Percentiles rank a stretch among this genome's conserved stretches.
Evolutionary conservation across 2,329 filamentous ascomycete genomes (phyloP).

Genomic region (Ramularia endophylla): DNA sequence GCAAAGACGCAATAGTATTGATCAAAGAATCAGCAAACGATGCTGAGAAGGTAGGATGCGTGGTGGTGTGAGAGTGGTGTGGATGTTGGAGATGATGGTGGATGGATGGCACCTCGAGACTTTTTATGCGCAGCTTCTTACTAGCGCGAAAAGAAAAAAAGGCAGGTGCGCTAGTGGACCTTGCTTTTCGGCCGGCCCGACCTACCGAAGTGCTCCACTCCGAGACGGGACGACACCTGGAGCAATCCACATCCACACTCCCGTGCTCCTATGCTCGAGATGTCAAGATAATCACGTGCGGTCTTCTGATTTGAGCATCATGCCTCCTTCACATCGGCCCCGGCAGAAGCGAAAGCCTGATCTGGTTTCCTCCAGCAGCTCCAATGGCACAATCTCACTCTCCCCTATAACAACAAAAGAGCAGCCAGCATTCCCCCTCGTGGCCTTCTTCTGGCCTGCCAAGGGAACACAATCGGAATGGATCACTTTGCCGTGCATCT

Average conservation of each 20-base stretch:
- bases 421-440: constrained; percentile 76
- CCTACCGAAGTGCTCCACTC: no score
- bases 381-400: constrained; percentile 40
- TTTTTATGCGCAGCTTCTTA: neutral
- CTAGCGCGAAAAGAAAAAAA: constrained; percentile 3
- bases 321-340: constrained; percentile 28
- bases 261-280: no score
- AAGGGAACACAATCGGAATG: constrained; percentile 75
- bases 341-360: constrained; percentile 40
- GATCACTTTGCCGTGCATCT: constrained; percentile 78
- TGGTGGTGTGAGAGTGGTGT: constrained; percentile 1
- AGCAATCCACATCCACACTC: no score
- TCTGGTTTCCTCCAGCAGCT: constrained; percentile 30
- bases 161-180: no score
- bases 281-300: constrained; percentile 8
- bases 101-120: constrained; percentile 1
- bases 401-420: constrained; percentile 41
- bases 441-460: constrained; percentile 90
- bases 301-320: constrained; percentile 3
- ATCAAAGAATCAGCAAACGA: constrained; percentile 2
- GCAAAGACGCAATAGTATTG: constrained; percentile 2
- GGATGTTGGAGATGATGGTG: constrained; percentile 4
- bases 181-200: no score
- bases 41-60: constrained; percentile 5
- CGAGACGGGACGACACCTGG: no score